Conservation (phyloP, 163 green algal genomes). For the Scenedesmus sp. region DNA sequence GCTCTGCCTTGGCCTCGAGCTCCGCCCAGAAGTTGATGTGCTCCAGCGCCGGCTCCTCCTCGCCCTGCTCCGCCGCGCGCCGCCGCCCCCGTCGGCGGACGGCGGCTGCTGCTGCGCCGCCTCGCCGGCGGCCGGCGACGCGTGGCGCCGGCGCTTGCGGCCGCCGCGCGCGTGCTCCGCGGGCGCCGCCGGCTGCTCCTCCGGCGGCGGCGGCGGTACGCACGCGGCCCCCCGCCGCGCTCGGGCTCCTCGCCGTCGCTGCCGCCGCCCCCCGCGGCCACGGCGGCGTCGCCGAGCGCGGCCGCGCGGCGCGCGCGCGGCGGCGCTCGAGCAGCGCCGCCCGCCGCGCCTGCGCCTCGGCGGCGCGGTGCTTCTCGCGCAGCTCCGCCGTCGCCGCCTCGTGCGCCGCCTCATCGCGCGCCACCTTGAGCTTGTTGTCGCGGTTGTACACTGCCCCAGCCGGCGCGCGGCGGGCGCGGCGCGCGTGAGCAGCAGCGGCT, state of each 20-base stretch:
- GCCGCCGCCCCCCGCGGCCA: not conserved
- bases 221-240: too few species aligned
- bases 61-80: not conserved
- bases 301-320: conserved; percentile 32
- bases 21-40: conserved; percentile 85
- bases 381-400: conserved; percentile 60
- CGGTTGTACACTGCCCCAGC: conserved; percentile 83
- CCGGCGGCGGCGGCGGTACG: too few species aligned
- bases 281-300: not conserved
- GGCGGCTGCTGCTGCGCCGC: conserved; percentile 20
- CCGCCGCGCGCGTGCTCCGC: conserved; percentile 7
- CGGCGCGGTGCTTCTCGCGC: conserved; percentile 55
- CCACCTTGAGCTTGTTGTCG: conserved; percentile 85
- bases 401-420: conserved; percentile 74
- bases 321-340: conserved; percentile 58
- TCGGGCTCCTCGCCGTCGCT: not conserved
- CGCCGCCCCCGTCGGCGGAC: not conserved
- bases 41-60: conserved; percentile 38
- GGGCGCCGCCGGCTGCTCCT: conserved; percentile 22
- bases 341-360: conserved; percentile 63
- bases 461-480: not conserved
- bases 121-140: not conserved
- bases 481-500: not conserved
- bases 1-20: conserved; percentile 60
- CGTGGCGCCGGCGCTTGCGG: not conserved